Evolutionary conservation across 164 flowering plant species (phyloP).

Genomic region (Vitis cinerea): DNA sequence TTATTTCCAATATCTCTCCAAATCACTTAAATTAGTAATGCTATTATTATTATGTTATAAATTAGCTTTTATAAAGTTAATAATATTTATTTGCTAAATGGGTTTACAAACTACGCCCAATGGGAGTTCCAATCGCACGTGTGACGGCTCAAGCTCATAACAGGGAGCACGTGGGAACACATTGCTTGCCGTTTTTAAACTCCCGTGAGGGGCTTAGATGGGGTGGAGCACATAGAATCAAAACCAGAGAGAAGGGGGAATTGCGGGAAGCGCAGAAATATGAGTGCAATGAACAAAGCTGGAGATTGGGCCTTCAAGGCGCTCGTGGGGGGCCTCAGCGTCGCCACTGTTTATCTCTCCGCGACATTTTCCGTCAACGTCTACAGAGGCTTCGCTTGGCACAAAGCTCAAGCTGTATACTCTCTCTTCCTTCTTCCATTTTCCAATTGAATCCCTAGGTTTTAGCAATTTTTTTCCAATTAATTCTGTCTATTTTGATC

Average conservation of each 20-base stretch:
- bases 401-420: conserved; percentile 69
- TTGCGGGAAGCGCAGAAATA: conserved; percentile 13
- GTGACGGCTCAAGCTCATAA: too few relatives aligned
- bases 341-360: conserved; percentile 76
- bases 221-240: background rate
- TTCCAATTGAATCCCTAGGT: background rate
- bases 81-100: too few relatives aligned
- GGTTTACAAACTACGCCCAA: too few relatives aligned
- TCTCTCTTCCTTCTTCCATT: conserved; percentile 3
- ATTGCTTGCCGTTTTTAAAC: background rate
- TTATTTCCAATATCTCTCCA: too few relatives aligned
- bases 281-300: conserved; percentile 36
- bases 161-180: too few relatives aligned
- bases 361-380: conserved; percentile 88
- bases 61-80: too few relatives aligned
- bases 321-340: conserved; percentile 70
- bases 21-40: too few relatives aligned
- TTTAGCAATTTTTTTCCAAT: background rate
- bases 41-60: too few relatives aligned
- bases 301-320: conserved; percentile 83
- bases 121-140: too few relatives aligned
- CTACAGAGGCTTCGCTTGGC: conserved; percentile 93
- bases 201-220: background rate
- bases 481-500: too few relatives aligned
- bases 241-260: conserved; percentile 2